Percentiles rank a stretch among this genome's conserved stretches.
phyloP scores from a whole-genome alignment of 805 yeast genomes.

The Dipodascopsis uninucleata region DNA sequence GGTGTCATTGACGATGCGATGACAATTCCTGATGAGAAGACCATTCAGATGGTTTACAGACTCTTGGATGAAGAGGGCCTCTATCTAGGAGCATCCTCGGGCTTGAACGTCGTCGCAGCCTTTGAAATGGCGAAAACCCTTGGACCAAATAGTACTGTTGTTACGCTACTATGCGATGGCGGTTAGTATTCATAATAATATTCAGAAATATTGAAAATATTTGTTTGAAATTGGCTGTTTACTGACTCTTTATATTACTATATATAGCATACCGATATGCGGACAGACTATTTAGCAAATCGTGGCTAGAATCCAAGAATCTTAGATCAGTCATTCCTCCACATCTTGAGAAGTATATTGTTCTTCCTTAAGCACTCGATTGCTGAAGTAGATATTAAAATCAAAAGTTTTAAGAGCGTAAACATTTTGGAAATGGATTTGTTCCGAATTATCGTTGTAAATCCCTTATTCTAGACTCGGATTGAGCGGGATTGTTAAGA shows the following conservation, averaged over 20 bases:
- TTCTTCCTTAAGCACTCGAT: conserved; percentile 32
- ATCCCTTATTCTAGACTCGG: no score
- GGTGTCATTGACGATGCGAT: conserved; percentile 76
- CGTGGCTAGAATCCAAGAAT: conserved; percentile 70
- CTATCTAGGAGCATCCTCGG: conserved; percentile 86
- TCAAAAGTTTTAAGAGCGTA: no score
- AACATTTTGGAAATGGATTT: no score
- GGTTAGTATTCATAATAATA: conserved; percentile 36
- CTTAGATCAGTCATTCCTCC: conserved; percentile 63
- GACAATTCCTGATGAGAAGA: conserved; percentile 70
- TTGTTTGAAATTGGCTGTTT: neutral
- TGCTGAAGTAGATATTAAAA: no score
- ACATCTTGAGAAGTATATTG: conserved; percentile 64
- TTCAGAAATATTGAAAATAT: neutral
- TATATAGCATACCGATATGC: conserved; percentile 55
- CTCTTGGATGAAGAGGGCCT: conserved; percentile 86
- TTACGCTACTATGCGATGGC: conserved; percentile 83
- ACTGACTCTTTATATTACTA: neutral
- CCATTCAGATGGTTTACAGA: conserved; percentile 79
- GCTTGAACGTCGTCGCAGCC: conserved; percentile 89
- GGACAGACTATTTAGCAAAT: conserved; percentile 70
- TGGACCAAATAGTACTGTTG: conserved; percentile 77
- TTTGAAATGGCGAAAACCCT: conserved; percentile 65
- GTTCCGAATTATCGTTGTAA: no score
- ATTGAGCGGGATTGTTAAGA: no score